Evolutionary conservation across 2,329 filamentous ascomycete genomes (phyloP).

Genomic region (Hypocreales sp.): DNA sequence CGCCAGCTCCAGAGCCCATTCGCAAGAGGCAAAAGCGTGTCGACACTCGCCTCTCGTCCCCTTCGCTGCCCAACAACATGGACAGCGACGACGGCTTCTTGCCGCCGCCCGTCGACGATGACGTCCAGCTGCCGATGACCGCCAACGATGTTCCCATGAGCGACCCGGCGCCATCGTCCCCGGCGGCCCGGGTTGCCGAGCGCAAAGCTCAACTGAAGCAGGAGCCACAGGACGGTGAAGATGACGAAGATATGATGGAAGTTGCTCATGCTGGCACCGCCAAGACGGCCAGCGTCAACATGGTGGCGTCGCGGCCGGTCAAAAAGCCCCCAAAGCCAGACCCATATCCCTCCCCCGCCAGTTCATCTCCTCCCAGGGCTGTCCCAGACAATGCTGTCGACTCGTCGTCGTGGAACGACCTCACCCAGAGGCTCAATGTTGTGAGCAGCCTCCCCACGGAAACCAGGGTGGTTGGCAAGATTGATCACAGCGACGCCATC

Average conservation of each 20-base stretch:
- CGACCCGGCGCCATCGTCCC: constrained; percentile 76
- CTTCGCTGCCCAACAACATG: constrained; percentile 19
- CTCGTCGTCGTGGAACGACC: constrained; percentile 73
- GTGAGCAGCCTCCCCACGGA: constrained; percentile 58
- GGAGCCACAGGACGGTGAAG: constrained; percentile 47
- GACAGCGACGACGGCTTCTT: constrained; percentile 44
- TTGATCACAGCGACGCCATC: constrained; percentile 71
- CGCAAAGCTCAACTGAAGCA: constrained; percentile 44
- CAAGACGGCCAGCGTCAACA: constrained; percentile 61
- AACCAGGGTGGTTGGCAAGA: constrained; percentile 55
- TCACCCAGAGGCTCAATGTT: constrained; percentile 76
- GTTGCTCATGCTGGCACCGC: constrained; percentile 62
- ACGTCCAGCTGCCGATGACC: constrained; percentile 23
- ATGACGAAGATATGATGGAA: constrained; percentile 76
- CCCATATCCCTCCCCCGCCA: constrained; percentile 53
- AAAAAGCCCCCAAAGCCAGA: constrained; percentile 59
- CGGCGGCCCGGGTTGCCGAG: constrained; percentile 61
- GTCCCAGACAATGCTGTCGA: constrained; percentile 47
- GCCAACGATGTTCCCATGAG: constrained; percentile 54
- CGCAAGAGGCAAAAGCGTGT: constrained; percentile 42
- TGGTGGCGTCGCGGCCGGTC: constrained; percentile 57
- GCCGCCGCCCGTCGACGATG: constrained; percentile 49
- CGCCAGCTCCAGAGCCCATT: constrained; percentile 46
- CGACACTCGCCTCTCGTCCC: constrained; percentile 31
- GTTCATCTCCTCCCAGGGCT: constrained; percentile 55